phyloP scores from a whole-genome alignment of 2,329 filamentous ascomycete genomes.

The Stemphylium vesicarium region DNA sequence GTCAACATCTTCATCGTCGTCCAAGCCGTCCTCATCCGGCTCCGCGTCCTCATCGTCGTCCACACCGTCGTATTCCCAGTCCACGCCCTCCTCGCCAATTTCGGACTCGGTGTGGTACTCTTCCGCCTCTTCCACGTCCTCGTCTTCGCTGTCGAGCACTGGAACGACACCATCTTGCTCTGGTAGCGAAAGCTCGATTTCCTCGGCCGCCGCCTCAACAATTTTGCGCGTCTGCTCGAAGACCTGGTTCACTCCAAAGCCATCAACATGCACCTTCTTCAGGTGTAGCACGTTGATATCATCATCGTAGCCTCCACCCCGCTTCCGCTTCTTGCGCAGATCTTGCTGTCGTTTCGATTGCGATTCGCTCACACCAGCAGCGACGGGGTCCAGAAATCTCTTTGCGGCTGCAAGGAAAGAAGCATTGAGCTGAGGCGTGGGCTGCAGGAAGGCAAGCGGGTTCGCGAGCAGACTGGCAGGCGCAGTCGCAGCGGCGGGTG shows the following conservation, averaged over 20 bases:
- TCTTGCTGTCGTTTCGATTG: conserved; percentile 73
- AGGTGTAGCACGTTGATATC: conserved; percentile 69
- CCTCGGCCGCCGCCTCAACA: conserved; percentile 67
- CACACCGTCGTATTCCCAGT: conserved; percentile 44
- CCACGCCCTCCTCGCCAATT: conserved; percentile 42
- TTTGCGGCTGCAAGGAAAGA: conserved; percentile 80
- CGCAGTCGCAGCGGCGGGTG: conserved; percentile 51
- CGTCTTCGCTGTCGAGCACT: conserved; percentile 31
- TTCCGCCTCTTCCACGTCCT: conserved; percentile 43
- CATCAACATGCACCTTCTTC: conserved; percentile 82
- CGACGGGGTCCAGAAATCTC: conserved; percentile 77
- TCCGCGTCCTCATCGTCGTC: conserved; percentile 40
- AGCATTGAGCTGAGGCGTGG: conserved; percentile 68
- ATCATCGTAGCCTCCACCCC: conserved; percentile 58
- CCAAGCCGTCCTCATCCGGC: conserved; percentile 37
- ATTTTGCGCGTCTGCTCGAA: conserved; percentile 93
- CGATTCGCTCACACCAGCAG: conserved; percentile 72
- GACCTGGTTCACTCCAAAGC: conserved; percentile 86
- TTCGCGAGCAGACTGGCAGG: conserved; percentile 65
- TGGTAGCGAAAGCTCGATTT: conserved; percentile 59
- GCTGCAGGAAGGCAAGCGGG: conserved; percentile 79
- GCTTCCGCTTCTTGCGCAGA: conserved; percentile 77
- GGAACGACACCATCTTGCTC: conserved; percentile 34
- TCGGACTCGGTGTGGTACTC: conserved; percentile 36
- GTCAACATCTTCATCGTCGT: conserved; percentile 38